Conservation (phyloP, 768 basidiomycete genomes). For the Leccinum uliginosum region DNA sequence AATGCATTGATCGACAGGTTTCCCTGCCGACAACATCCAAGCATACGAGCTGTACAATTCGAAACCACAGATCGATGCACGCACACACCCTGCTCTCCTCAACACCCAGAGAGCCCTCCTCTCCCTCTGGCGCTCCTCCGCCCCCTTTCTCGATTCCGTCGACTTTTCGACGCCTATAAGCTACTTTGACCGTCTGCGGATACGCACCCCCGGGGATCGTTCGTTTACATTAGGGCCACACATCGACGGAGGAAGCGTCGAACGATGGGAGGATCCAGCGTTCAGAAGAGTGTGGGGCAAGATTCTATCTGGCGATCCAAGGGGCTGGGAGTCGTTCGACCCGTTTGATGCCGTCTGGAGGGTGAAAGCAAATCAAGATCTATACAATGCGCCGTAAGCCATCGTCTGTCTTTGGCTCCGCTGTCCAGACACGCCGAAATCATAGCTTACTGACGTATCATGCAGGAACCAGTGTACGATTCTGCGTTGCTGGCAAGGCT, state of each 20-base stretch:
- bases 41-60: slow-evolving; percentile 75
- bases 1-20: slow-evolving; percentile 39
- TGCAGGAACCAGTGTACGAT: slow-evolving; percentile 49
- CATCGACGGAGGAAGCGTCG: slow-evolving; percentile 46
- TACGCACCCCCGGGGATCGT: slow-evolving; percentile 66
- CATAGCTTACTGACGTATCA: slow-evolving; percentile 1
- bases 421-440: slow-evolving; percentile 2
- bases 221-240: slow-evolving; percentile 67
- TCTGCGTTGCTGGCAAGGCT: slow-evolving; percentile 57
- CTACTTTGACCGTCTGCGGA: slow-evolving; percentile 74
- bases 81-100: slow-evolving; percentile 59
- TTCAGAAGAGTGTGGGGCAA: slow-evolving; percentile 38
- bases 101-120: slow-evolving; percentile 55
- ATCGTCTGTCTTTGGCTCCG: slow-evolving; percentile 1
- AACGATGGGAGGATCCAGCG: slow-evolving; percentile 52
- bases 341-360: slow-evolving; percentile 46
- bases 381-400: slow-evolving; percentile 55
- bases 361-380: slow-evolving; percentile 49
- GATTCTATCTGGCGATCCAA: slow-evolving; percentile 40
- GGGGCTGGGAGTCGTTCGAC: slow-evolving; percentile 44
- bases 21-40: slow-evolving; percentile 63
- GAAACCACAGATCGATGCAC: slow-evolving; percentile 56
- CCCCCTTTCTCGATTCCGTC: slow-evolving; percentile 39
- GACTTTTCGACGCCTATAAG: slow-evolving; percentile 57
- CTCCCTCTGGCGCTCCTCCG: slow-evolving; percentile 48